Base-by-base conservation (phyloP, 805 yeast species). In the Yarrowia osloensis region DNA sequence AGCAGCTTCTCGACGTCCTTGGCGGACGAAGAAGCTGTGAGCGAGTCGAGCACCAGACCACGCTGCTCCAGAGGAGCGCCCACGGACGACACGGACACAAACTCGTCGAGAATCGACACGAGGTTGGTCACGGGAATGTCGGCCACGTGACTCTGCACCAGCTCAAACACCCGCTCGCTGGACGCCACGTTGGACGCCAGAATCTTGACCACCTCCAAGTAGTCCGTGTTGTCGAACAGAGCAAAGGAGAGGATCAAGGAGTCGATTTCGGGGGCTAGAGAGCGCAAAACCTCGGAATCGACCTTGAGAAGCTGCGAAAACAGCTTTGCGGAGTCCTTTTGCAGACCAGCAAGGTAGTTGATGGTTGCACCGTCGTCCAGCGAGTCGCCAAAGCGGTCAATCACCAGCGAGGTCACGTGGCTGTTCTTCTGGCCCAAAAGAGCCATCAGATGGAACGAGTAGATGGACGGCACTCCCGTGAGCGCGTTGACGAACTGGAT, bases 131-230 rank as follows among this genome's bases (percentile, higher is more conserved):
- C 39, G n/a, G 61, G 66, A 26, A 70, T 47, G 19, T 61, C 63
- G 15, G 33, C 65, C 19, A 52, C 49, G 24, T 50, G 42, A 8
- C 37, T 55, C 2, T 49, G 52, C 22, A 71, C 35, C 29, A 61
- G 55, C 17, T 66, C 67, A 39, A 69, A 68, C 21, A 71, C 55
- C 7, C 28, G 35, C 21, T 68, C 69, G 0, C 88, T 80, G 69
- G 79, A 80, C 0, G 75, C 76, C 22, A 81, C 77, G 44, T 81
- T 76, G 0, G 85, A 78, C 0, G 86, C 86, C 65, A 85, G 76
- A 2, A 75, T 70, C 70, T 88, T 78, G 65, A 87, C 72, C 0
- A 84, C 69, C 65, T 81, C 83, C 91, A 91, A 87, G 71, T 80
- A 86, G 12, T 77, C 76, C 1, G 54, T 33, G 54, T 61, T 61